Percentiles rank a stretch among this genome's conserved stretches.
These are phyloP conservation scores for Kalanchoe fedtschenkoi DNA, from an alignment of 164 flowering plant genomes.

Conservation along the genomic window DNA sequence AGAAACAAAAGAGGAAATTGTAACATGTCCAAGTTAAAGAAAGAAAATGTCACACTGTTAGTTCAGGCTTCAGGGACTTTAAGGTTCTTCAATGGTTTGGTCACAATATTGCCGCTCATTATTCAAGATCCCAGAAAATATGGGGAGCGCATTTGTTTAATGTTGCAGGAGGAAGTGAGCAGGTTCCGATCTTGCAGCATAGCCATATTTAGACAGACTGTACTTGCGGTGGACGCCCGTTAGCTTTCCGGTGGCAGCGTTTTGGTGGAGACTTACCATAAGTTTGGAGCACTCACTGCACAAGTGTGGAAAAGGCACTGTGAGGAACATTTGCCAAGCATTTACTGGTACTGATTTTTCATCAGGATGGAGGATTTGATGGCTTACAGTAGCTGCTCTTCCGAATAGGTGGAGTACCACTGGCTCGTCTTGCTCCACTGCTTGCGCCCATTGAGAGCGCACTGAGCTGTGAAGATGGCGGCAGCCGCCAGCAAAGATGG, in stretches of 20 bases:
- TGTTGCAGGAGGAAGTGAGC: slow-evolving; percentile 49
- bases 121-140: neutral
- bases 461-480: slow-evolving; percentile 69
- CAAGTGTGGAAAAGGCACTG: neutral
- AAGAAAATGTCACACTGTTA: too few species aligned
- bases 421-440: slow-evolving; percentile 49
- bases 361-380: neutral
- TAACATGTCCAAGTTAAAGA: neutral
- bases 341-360: neutral
- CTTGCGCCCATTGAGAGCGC: slow-evolving; percentile 30
- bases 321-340: neutral
- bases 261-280: slow-evolving; percentile 70
- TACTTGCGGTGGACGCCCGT: slow-evolving; percentile 78
- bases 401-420: slow-evolving; percentile 41
- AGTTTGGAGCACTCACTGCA: slow-evolving; percentile 64
- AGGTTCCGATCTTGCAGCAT: slow-evolving; percentile 55
- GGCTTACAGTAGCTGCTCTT: slow-evolving; percentile 51
- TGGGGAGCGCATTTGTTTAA: slow-evolving; percentile 1
- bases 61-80: too few species aligned
- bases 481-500: slow-evolving; percentile 75
- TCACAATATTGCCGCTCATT: too few species aligned
- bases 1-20: neutral
- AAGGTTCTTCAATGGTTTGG: slow-evolving; percentile 30
- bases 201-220: slow-evolving; percentile 57
- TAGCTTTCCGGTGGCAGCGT: slow-evolving; percentile 58